Percentiles rank a stretch among this genome's conserved stretches.
These are phyloP conservation scores for Sonneratia caseolaris DNA, from an alignment of 345 rosid species.

Conservation along the genomic window DNA sequence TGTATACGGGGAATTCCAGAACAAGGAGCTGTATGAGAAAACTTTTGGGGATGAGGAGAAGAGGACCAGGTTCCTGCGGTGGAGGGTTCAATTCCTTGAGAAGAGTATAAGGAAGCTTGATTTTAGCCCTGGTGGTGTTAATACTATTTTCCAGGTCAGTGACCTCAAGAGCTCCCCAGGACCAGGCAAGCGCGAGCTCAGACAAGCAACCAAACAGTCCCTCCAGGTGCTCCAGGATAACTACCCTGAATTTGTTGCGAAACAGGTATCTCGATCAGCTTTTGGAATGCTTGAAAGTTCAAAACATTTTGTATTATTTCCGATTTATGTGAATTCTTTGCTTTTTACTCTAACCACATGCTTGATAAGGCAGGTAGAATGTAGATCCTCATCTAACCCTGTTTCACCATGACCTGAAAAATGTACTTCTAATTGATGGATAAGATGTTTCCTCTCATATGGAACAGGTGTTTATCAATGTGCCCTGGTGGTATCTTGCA, in stretches of 20 bases:
- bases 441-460: not conserved
- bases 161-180: constrained; percentile 90
- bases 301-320: not conserved
- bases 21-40: constrained; percentile 67
- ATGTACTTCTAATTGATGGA: not conserved
- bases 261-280: constrained; percentile 39
- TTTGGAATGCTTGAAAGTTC: not conserved
- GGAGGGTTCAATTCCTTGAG: constrained; percentile 91
- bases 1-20: constrained; percentile 84
- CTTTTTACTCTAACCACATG: too few species aligned
- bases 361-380: too few species aligned
- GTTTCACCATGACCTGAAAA: not conserved
- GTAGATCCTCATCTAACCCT: not conserved
- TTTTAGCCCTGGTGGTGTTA: constrained; percentile 62
- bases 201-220: constrained; percentile 72
- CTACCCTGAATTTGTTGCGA: constrained; percentile 86
- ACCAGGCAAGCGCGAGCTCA: constrained; percentile 65
- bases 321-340: not conserved
- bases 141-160: constrained; percentile 71
- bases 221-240: constrained; percentile 80
- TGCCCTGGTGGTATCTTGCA: constrained; percentile 97
- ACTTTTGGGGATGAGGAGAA: constrained; percentile 70
- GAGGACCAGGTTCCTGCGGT: constrained; percentile 54
- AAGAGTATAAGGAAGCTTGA: constrained; percentile 80
- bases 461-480: constrained; percentile 72